Conservation (phyloP, 495 filamentous ascomycete genomes). For the Aspergillus haitiensis region DNA sequence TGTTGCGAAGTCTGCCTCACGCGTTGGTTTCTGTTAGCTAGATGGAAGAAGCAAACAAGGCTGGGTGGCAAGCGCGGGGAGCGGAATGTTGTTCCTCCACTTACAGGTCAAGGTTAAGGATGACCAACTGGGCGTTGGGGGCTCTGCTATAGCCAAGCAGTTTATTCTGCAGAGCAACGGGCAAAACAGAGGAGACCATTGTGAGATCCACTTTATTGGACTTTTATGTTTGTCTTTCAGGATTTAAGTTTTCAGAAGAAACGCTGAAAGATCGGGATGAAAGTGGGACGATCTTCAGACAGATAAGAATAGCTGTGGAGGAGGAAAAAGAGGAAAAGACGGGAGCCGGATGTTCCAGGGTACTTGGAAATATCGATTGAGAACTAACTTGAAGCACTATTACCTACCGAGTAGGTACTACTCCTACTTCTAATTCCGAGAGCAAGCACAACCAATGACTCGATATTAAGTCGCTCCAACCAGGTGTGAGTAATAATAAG, state of each 20-base stretch:
- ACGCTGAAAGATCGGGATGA: background rate
- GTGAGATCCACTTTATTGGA: background rate
- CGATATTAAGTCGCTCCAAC: background rate
- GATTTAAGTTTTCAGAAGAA: background rate
- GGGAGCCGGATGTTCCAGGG: conserved; percentile 18
- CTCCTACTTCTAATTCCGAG: background rate
- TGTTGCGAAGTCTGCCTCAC: conserved; percentile 68
- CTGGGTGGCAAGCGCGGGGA: conserved; percentile 17
- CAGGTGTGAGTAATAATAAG: background rate
- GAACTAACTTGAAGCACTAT: background rate
- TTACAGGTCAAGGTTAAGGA: conserved; percentile 81
- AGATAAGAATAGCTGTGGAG: conserved; percentile 22
- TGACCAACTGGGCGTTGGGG: conserved; percentile 56
- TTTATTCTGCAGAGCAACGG: conserved; percentile 46
- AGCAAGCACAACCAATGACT: conserved; percentile 1
- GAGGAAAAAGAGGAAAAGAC: conserved; percentile 15
- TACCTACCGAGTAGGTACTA: too few species aligned
- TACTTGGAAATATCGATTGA: conserved; percentile 7
- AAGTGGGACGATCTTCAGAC: conserved; percentile 13
- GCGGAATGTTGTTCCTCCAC: conserved; percentile 32
- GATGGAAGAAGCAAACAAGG: background rate
- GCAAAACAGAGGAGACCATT: conserved; percentile 40
- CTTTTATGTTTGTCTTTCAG: conserved; percentile 9
- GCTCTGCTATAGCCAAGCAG: conserved; percentile 48
- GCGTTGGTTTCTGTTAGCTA: background rate